Evolutionary conservation across 2,329 filamentous ascomycete genomes (phyloP).

Genomic region (Whalleya microplaca): DNA sequence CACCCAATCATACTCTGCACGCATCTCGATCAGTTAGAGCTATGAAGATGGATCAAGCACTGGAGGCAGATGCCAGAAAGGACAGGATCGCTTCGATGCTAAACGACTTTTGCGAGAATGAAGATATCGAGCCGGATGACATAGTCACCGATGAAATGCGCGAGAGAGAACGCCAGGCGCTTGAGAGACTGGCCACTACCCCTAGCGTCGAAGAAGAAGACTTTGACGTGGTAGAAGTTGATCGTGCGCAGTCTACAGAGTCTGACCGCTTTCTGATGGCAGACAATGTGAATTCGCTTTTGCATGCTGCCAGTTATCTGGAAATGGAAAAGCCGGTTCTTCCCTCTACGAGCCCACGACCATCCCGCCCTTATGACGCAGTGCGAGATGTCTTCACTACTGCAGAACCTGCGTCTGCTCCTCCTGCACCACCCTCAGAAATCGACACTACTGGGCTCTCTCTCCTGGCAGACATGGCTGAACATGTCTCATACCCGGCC

Average conservation of each 20-base stretch:
- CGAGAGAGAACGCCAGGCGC: constrained; percentile 30
- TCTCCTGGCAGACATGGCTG: constrained; percentile 38
- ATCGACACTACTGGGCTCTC: constrained; percentile 34
- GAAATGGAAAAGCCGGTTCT: constrained; percentile 22
- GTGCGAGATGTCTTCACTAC: constrained; percentile 48
- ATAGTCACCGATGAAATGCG: constrained; percentile 37
- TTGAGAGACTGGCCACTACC: constrained; percentile 20
- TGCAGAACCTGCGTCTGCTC: constrained; percentile 33
- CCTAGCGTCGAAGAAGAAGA: constrained; percentile 21
- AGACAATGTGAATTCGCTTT: constrained; percentile 20
- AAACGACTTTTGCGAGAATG: constrained; percentile 24
- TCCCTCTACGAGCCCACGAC: constrained; percentile 21
- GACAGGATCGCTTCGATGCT: constrained; percentile 26
- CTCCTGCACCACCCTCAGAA: constrained; percentile 21
- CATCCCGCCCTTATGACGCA: constrained; percentile 48
- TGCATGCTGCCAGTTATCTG: constrained; percentile 29
- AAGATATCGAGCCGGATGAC: constrained; percentile 31
- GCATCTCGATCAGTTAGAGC: constrained; percentile 47
- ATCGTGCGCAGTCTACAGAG: not conserved
- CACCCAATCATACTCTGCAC: constrained; percentile 49
- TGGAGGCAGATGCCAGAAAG: constrained; percentile 30
- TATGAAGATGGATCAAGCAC: constrained; percentile 35
- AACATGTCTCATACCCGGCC: constrained; percentile 20
- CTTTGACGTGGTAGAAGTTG: constrained; percentile 2
- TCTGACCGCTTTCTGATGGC: constrained; percentile 7